A percentile compares a stretch with the other conserved stretches of the same genome.
phyloP scores from a whole-genome alignment of 345 rosid species.

The Acer negundo region DNA sequence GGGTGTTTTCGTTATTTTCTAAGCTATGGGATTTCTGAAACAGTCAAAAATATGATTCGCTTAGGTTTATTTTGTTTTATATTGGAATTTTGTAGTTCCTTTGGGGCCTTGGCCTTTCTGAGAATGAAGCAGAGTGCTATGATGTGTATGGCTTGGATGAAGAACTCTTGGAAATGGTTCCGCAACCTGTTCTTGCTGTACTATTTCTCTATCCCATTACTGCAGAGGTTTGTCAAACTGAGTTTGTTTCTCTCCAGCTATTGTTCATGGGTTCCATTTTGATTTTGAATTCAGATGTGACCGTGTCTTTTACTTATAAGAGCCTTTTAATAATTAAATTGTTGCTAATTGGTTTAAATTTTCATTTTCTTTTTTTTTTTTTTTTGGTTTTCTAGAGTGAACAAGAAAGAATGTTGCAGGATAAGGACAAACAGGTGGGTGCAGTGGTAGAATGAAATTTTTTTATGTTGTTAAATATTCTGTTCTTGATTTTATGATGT shows the following conservation, averaged over 20 bases:
- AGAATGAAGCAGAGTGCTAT: constrained; percentile 66
- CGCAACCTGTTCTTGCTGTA: constrained; percentile 89
- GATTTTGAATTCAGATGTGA: background rate
- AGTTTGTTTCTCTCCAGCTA: constrained; percentile 4
- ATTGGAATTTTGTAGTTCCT: constrained; percentile 54
- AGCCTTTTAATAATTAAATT: background rate
- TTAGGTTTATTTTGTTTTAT: constrained; percentile 5
- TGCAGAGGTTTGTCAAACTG: constrained; percentile 49
- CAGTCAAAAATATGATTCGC: background rate
- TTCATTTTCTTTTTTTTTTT: constrained; percentile 3
- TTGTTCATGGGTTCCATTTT: background rate
- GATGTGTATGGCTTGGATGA: constrained; percentile 94
- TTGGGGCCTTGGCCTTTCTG: constrained; percentile 79
- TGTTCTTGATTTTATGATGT: constrained; percentile 1
- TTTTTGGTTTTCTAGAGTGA: constrained; percentile 53
- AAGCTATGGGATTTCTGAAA: background rate
- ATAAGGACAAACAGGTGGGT: constrained; percentile 51
- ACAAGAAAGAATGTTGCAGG: constrained; percentile 73
- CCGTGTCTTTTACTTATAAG: background rate
- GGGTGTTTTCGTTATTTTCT: background rate
- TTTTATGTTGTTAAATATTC: background rate
- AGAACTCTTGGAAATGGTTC: constrained; percentile 86
- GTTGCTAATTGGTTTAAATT: constrained; percentile 13
- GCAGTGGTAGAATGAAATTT: background rate
- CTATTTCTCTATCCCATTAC: constrained; percentile 87